These are phyloP conservation scores for Cyclotella sp. DNA, from an alignment of 108 stramenopile species.

Conservation along the genomic window DNA sequence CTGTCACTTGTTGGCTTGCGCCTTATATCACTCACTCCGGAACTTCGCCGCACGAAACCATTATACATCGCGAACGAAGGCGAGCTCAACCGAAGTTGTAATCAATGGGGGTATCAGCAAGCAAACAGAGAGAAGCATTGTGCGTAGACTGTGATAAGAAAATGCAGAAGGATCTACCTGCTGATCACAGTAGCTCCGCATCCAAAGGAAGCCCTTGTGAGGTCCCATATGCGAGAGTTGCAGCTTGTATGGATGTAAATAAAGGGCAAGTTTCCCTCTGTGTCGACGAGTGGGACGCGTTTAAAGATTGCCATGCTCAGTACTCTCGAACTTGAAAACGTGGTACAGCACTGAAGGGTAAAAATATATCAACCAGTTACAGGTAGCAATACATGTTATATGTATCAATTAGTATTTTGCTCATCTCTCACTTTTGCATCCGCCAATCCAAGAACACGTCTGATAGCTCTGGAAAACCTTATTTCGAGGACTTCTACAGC, in stretches of 20 bases:
- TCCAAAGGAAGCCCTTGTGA: conserved; percentile 44
- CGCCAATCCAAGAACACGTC: conserved; percentile 61
- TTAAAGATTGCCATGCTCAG: conserved; percentile 43
- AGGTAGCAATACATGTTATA: no score
- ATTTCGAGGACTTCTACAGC: conserved; percentile 90
- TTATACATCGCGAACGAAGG: no score
- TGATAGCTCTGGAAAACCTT: conserved; percentile 76
- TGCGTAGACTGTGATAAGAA: conserved; percentile 55
- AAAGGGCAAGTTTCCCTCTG: conserved; percentile 37
- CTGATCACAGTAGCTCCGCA: conserved; percentile 37
- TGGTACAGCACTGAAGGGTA: neutral
- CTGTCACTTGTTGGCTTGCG: no score
- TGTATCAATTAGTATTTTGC: no score
- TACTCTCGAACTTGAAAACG: neutral
- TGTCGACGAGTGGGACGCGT: conserved; percentile 37
- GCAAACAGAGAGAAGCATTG: conserved; percentile 31
- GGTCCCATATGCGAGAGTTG: conserved; percentile 21
- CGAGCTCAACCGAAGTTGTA: no score
- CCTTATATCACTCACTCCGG: no score
- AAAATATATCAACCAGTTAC: neutral
- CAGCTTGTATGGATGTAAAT: conserved; percentile 29
- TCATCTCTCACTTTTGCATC: conserved; percentile 18
- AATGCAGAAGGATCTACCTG: conserved; percentile 49
- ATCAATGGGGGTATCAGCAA: conserved; percentile 40
- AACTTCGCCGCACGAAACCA: no score